Conservation (phyloP, 495 filamentous ascomycete genomes). For the Entonaema liquescens region DNA sequence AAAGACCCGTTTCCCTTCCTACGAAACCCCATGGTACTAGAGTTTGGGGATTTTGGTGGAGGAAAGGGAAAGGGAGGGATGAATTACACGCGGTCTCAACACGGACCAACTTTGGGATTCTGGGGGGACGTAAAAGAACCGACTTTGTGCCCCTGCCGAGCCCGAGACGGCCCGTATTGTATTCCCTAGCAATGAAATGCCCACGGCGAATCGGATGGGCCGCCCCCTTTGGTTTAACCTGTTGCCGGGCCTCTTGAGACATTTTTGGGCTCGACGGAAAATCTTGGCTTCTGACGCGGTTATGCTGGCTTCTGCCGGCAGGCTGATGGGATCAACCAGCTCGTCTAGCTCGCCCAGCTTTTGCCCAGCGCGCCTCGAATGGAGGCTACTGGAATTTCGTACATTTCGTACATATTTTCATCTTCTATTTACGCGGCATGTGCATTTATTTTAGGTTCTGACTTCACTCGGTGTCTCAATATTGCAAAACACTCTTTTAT, state of each 20-base stretch:
- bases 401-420: background rate
- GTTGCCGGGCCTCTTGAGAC: slow-evolving; percentile 30
- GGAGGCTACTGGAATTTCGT: slow-evolving; percentile 24
- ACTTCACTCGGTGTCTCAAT: slow-evolving; percentile 35
- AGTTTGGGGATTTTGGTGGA: background rate
- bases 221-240: slow-evolving; percentile 27
- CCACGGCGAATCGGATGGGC: slow-evolving; percentile 34
- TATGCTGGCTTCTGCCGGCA: slow-evolving; percentile 15
- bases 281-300: slow-evolving; percentile 22
- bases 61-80: background rate
- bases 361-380: background rate
- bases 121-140: background rate
- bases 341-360: slow-evolving; percentile 5
- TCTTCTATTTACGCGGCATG: background rate
- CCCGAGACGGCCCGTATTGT: slow-evolving; percentile 37
- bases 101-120: background rate
- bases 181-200: background rate
- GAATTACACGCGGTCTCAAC: background rate
- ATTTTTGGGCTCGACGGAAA: slow-evolving; percentile 16
- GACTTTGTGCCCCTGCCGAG: slow-evolving; percentile 31
- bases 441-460: slow-evolving; percentile 27
- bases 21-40: slow-evolving; percentile 2
- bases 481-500: slow-evolving; percentile 6
- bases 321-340: slow-evolving; percentile 21
- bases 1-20: background rate